Percentiles rank a stretch among this genome's conserved stretches.
These are phyloP conservation scores for Populus hybrid DNA, from an alignment of 441 rosid genomes.

Conservation along the genomic window DNA sequence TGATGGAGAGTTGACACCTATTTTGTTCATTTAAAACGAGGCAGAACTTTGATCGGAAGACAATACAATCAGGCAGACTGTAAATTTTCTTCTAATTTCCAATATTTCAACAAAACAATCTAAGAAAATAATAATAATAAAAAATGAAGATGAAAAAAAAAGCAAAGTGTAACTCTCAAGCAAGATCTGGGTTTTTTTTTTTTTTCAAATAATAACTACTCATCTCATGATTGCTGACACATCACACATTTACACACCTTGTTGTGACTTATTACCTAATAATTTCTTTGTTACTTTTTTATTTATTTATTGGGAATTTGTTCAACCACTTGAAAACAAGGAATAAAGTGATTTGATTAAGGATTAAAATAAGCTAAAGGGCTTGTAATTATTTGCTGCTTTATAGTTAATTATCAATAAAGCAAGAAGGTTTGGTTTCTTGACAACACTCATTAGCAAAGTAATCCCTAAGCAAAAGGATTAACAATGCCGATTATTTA, in stretches of 20 bases:
- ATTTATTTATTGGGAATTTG: not conserved
- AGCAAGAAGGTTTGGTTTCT: conserved; percentile 16
- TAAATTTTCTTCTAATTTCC: not conserved
- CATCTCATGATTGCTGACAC: not conserved
- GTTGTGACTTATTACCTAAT: not conserved
- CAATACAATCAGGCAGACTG: not conserved
- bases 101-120: too few relatives aligned
- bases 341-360: conserved; percentile 14
- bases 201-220: not conserved
- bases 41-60: not conserved
- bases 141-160: not conserved
- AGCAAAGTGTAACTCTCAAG: not conserved
- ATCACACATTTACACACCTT: not conserved
- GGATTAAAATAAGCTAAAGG: conserved; percentile 19
- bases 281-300: not conserved
- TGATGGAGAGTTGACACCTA: not conserved
- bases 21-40: not conserved
- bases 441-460: not conserved
- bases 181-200: not conserved
- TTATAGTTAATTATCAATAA: conserved; percentile 8
- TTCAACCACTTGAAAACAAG: not conserved
- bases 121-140: not conserved
- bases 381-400: conserved; percentile 13
- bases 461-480: conserved; percentile 7
- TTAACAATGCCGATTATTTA: not conserved